A percentile compares a stretch with the other conserved stretches of the same genome.
These are phyloP conservation scores for Endogone sp. DNA, from an alignment of 192 early-diverging fungal species.

Conservation along the genomic window DNA sequence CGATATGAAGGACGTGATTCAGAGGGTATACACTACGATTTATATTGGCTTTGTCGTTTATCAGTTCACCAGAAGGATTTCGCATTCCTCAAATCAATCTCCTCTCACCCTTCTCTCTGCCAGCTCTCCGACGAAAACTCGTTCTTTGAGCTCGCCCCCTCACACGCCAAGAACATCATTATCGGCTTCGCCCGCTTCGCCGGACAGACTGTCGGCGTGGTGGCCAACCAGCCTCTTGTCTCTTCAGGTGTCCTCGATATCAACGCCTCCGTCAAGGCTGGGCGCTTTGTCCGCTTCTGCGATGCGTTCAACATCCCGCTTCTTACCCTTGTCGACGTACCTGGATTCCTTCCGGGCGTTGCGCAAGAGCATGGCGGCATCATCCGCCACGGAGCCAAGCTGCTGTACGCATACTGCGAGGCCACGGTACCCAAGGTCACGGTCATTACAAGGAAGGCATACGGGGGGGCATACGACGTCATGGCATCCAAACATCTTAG, in stretches of 20 bases:
- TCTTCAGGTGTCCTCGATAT: slow-evolving; percentile 96
- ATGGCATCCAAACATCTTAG: slow-evolving; percentile 96
- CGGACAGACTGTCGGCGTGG: slow-evolving; percentile 81
- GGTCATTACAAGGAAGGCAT: slow-evolving; percentile 93
- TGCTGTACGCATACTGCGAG: slow-evolving; percentile 94
- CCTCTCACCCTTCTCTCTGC: no score
- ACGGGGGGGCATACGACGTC: slow-evolving; percentile 97
- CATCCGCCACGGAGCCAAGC: slow-evolving; percentile 94
- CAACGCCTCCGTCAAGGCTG: slow-evolving; percentile 92
- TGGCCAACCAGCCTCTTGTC: slow-evolving; percentile 94
- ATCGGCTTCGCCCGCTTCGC: slow-evolving; percentile 84
- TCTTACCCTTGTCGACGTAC: slow-evolving; percentile 93
- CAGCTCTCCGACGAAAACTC: slow-evolving; percentile 77
- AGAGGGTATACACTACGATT: no score
- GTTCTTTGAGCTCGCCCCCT: slow-evolving; percentile 91
- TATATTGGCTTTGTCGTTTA: no score
- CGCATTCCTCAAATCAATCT: no score
- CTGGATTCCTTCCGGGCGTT: slow-evolving; percentile 93
- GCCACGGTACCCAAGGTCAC: slow-evolving; percentile 97
- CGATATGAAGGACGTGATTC: slow-evolving; percentile 88
- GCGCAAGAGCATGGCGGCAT: slow-evolving; percentile 95
- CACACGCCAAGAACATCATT: slow-evolving; percentile 91
- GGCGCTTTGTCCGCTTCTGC: slow-evolving; percentile 93
- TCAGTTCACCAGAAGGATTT: no score
- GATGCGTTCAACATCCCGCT: slow-evolving; percentile 96